phyloP scores from a whole-genome alignment of 371 early-diverging fungal species.

The Rhizopus delemar region DNA sequence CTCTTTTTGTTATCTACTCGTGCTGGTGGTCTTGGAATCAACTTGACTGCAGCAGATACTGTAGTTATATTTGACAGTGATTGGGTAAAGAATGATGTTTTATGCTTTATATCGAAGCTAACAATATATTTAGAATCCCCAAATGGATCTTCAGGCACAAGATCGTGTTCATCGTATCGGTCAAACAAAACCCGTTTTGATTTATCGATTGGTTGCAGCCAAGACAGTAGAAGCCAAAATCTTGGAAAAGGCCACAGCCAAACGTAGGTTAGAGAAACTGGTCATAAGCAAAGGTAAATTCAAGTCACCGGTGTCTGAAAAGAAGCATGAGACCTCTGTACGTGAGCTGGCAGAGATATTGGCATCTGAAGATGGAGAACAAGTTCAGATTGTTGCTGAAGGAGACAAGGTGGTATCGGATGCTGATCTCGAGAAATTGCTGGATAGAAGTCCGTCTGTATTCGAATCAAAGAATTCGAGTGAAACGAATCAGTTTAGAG shows the following conservation, averaged over 20 bases:
- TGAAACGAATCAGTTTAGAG: slow-evolving; percentile 41
- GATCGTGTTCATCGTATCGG: slow-evolving; percentile 97
- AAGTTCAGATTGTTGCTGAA: slow-evolving; percentile 62
- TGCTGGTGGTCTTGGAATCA: slow-evolving; percentile 96
- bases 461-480: slow-evolving; percentile 45
- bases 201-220: slow-evolving; percentile 86
- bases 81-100: slow-evolving; percentile 62
- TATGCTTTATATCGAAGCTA: neutral
- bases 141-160: slow-evolving; percentile 97
- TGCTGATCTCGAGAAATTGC: slow-evolving; percentile 64
- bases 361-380: slow-evolving; percentile 65
- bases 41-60: slow-evolving; percentile 93
- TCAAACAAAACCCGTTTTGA: slow-evolving; percentile 87
- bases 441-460: slow-evolving; percentile 68
- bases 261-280: slow-evolving; percentile 87
- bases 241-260: slow-evolving; percentile 75
- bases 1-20: slow-evolving; percentile 97
- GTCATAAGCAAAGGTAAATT: slow-evolving; percentile 82
- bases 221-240: slow-evolving; percentile 87
- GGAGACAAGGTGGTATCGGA: slow-evolving; percentile 72
- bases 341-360: slow-evolving; percentile 78
- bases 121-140: slow-evolving; percentile 73
- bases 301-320: slow-evolving; percentile 51
- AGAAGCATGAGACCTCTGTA: slow-evolving; percentile 39
- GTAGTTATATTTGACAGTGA: slow-evolving; percentile 93